Base-by-base conservation (phyloP, 2,329 filamentous ascomycete species). In the Aaosphaeria pasadenensis region DNA sequence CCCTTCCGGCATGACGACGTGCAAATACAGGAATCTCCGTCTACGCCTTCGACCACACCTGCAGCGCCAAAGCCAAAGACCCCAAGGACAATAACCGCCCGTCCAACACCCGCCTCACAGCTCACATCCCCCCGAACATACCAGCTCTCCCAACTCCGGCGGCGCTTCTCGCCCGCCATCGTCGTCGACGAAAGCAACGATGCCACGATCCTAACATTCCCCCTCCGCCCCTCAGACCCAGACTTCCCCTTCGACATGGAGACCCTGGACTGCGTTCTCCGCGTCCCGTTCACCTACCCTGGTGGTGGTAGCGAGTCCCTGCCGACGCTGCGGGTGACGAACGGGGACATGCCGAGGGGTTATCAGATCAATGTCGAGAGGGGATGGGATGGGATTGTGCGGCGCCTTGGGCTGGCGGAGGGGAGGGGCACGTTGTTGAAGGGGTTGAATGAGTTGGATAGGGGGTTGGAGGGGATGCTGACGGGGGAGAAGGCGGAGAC, bases 191-290 rank as follows among this genome's bases (percentile, higher is more conserved):
- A 51, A 24, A 44, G 64, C 40, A 63, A 69, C 31, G 66, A 70
- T 43, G 76, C 75, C 3, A 82, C 81, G 0, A n/a, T n/a, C n/a
- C 69, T 91, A 36, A 71, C 75, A 7, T 88, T 92, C 67, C 81
- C 76, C 44, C 71, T 94, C 52, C 72, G 71, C 9, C 89, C 89
- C 5, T 90, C 88, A 5, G 89, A 94, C 63, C 89, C 89, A 0
- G 89, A 94, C 62, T 92, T 94, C 59, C 87, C 89, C 1, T 92
- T 89, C 67, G 87, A 91, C 52, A 74, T 92, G 62, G 78, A 83
- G 29, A 74, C 79, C 36, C 74, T 94, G 31, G 77, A 87, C 38
- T 91, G 87, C 64, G 76, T 82, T 39, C 71, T 94, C 35, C 77
- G 74, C 44, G 77, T 94, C 17, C 88, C 89, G 1, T 64, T 62